phyloP scores from a whole-genome alignment of 441 rosid species.

The Adansonia gregorii region DNA sequence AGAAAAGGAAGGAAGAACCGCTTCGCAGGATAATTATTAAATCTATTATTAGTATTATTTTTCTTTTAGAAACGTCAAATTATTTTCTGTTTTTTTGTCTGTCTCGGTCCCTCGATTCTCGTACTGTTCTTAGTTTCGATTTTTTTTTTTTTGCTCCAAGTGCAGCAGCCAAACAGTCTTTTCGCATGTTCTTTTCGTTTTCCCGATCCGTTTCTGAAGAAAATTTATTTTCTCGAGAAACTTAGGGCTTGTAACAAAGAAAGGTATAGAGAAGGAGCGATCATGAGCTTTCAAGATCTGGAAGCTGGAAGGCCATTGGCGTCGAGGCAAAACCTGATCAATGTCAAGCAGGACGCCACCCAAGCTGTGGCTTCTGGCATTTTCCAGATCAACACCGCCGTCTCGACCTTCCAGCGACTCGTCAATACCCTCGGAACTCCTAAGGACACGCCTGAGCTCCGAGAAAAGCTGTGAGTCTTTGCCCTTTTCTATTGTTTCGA shows the following conservation, averaged over 20 bases:
- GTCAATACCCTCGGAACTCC: constrained; percentile 96
- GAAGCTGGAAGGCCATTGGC: constrained; percentile 62
- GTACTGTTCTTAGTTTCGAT: constrained; percentile 18
- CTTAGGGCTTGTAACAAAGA: constrained; percentile 5
- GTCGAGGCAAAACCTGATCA: constrained; percentile 50
- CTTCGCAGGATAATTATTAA: background rate
- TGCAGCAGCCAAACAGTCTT: background rate
- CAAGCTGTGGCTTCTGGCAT: constrained; percentile 92
- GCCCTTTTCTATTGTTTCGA: background rate
- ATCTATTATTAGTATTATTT: background rate
- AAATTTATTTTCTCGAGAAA: constrained; percentile 28
- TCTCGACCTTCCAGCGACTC: constrained; percentile 81
- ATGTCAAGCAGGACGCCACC: constrained; percentile 73
- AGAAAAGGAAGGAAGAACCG: background rate
- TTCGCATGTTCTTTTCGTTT: background rate
- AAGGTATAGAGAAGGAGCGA: background rate
- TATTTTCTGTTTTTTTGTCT: background rate
- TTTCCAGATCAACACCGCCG: constrained; percentile 94
- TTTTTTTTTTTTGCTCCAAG: background rate
- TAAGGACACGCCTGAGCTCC: constrained; percentile 90
- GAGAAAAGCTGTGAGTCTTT: constrained; percentile 85
- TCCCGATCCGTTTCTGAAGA: constrained; percentile 12
- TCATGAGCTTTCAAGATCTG: constrained; percentile 94
- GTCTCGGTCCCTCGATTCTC: background rate
- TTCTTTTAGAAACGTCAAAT: background rate